Percentiles rank a stretch among this genome's conserved stretches.
Conservation (phyloP, 2,329 filamentous ascomycete genomes). For the Leptographium flavum region DNA sequence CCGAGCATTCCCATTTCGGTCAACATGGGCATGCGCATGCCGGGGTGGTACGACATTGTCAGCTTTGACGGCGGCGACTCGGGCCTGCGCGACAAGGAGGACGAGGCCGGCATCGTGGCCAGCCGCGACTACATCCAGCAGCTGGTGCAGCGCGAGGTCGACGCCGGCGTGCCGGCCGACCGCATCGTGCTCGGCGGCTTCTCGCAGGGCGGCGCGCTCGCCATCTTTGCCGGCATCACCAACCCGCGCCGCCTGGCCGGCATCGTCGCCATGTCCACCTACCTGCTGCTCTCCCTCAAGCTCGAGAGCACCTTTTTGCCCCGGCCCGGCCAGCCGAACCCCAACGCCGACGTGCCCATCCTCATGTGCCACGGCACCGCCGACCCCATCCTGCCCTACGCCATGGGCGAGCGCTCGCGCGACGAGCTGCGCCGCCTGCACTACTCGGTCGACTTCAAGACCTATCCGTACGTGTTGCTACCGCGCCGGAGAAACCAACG, state of each 20-base stretch:
- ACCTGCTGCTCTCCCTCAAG: conserved; percentile 50
- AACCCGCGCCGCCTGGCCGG: conserved; percentile 63
- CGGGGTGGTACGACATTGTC: conserved; percentile 77
- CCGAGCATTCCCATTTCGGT: conserved; percentile 71
- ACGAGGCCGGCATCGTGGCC: conserved; percentile 59
- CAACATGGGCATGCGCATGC: conserved; percentile 60
- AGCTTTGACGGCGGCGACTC: conserved; percentile 16
- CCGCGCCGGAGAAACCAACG: too few relatives aligned
- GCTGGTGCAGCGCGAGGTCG: conserved; percentile 68
- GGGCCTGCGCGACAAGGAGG: conserved; percentile 19
- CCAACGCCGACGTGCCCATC: conserved; percentile 63
- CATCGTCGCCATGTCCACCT: conserved; percentile 73
- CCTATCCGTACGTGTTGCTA: conserved; percentile 53
- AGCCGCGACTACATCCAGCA: conserved; percentile 63
- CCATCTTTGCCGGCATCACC: conserved; percentile 68
- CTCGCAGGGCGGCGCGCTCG: conserved; percentile 73
- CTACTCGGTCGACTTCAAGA: conserved; percentile 59
- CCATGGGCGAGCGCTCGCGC: conserved; percentile 54
- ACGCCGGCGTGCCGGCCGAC: conserved; percentile 64
- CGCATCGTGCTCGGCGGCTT: conserved; percentile 80
- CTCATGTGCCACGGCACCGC: conserved; percentile 79
- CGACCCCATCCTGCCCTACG: conserved; percentile 58
- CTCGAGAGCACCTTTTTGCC: conserved; percentile 25
- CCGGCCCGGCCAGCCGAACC: conserved; percentile 17
- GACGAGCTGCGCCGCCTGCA: conserved; percentile 54